A percentile compares a stretch with the other conserved stretches of the same genome.
Evolutionary conservation across 257 asterid species (phyloP).

Genomic region (Osmanthus fragrans): DNA sequence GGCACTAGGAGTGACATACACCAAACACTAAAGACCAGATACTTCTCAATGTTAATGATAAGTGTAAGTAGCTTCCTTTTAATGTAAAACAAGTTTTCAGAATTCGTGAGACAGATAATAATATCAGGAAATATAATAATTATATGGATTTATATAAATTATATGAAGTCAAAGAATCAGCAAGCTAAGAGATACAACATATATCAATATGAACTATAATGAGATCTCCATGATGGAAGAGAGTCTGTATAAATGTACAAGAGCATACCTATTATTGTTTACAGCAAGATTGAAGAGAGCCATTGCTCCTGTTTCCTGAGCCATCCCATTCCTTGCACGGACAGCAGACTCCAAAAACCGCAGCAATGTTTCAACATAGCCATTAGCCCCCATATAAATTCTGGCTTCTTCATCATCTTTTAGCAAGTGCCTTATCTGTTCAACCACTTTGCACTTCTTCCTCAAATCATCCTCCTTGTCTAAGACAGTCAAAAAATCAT

Average conservation of each 20-base stretch:
- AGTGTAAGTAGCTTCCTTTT: background rate
- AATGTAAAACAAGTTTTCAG: background rate
- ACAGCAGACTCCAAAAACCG: conserved; percentile 75
- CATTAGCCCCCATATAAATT: conserved; percentile 93
- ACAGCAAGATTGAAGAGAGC: conserved; percentile 98
- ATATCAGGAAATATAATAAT: too few species aligned
- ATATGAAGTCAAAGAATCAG: too few species aligned
- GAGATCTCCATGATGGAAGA: too few species aligned
- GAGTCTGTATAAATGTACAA: background rate
- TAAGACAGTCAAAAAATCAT: conserved; percentile 57
- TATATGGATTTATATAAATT: too few species aligned
- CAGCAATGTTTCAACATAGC: conserved; percentile 79
- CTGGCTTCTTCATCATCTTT: conserved; percentile 98
- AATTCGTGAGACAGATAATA: too few species aligned
- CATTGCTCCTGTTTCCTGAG: conserved; percentile 95
- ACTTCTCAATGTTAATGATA: background rate
- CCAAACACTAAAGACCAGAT: background rate
- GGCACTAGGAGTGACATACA: background rate
- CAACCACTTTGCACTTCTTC: conserved; percentile 73
- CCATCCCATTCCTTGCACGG: conserved; percentile 52
- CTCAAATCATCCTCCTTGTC: conserved; percentile 52
- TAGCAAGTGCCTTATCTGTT: conserved; percentile 77
- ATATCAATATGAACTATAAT: too few species aligned
- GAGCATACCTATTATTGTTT: conserved; percentile 81
- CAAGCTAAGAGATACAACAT: too few species aligned